Conservation (phyloP, 2,329 filamentous ascomycete genomes). For the Pleomassaria siparia region DNA sequence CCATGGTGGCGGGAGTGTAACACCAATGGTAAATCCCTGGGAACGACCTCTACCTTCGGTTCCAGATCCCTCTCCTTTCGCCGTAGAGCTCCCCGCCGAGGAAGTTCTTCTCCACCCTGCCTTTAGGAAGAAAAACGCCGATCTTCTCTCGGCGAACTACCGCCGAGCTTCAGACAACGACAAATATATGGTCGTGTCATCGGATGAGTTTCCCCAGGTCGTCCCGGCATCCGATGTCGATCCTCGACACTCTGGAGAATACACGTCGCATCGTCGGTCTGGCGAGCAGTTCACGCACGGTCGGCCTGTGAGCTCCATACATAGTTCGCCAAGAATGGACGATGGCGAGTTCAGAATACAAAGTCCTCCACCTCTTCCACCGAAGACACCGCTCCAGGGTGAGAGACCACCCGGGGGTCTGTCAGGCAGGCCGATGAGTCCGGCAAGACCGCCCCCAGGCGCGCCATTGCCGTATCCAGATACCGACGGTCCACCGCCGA, state of each 20-base stretch:
- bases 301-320: slow-evolving; percentile 20
- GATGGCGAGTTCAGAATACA: slow-evolving; percentile 24
- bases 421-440: slow-evolving; percentile 27
- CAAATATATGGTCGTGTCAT: slow-evolving; percentile 58
- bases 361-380: slow-evolving; percentile 42
- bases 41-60: slow-evolving; percentile 34
- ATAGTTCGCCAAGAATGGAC: slow-evolving; percentile 30
- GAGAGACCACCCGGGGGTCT: slow-evolving; percentile 12
- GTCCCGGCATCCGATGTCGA: slow-evolving; percentile 36
- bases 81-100: slow-evolving; percentile 63
- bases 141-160: slow-evolving; percentile 44
- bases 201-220: slow-evolving; percentile 59
- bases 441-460: slow-evolving; percentile 36
- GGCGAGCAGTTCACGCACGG: slow-evolving; percentile 30
- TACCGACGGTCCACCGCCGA: slow-evolving; percentile 77
- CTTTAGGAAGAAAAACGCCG: slow-evolving; percentile 27
- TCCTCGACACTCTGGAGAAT: slow-evolving; percentile 58
- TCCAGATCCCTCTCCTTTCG: slow-evolving; percentile 48
- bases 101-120: slow-evolving; percentile 46
- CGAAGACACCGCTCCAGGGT: slow-evolving; percentile 43
- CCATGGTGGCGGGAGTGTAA: slow-evolving; percentile 16
- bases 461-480: slow-evolving; percentile 73
- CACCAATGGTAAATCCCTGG: slow-evolving; percentile 28
- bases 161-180: slow-evolving; percentile 44
- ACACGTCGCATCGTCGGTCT: slow-evolving; percentile 57